Conservation (phyloP, 768 basidiomycete genomes). For the Piloderma croceum region DNA sequence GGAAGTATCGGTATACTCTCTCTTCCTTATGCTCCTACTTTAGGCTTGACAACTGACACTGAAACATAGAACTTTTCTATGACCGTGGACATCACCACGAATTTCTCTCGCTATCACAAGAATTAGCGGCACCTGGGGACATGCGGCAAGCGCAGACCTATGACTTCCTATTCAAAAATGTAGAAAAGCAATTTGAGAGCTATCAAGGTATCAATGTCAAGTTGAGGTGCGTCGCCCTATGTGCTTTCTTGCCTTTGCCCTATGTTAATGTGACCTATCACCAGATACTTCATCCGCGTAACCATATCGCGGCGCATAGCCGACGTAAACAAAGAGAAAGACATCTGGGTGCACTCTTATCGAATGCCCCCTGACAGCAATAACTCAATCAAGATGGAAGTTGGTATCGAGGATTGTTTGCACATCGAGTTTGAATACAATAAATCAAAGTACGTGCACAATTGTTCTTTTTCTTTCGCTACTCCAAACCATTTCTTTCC, state of each 20-base stretch:
- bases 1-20: slow-evolving; percentile 74
- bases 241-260: not conserved
- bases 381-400: slow-evolving; percentile 99
- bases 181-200: slow-evolving; percentile 98
- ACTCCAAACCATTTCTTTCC: not conserved
- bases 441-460: slow-evolving; percentile 95
- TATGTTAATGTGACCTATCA: slow-evolving; percentile 9
- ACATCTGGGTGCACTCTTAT: slow-evolving; percentile 97
- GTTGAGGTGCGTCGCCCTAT: slow-evolving; percentile 57
- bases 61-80: slow-evolving; percentile 77
- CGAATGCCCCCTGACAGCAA: slow-evolving; percentile 98
- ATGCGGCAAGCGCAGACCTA: slow-evolving; percentile 95
- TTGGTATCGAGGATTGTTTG: slow-evolving; percentile 97
- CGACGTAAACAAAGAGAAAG: slow-evolving; percentile 88
- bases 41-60: slow-evolving; percentile 1
- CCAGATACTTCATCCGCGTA: slow-evolving; percentile 88
- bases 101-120: slow-evolving; percentile 92
- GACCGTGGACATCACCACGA: slow-evolving; percentile 98
- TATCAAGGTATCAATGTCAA: slow-evolving; percentile 99
- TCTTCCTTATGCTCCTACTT: slow-evolving; percentile 2
- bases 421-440: slow-evolving; percentile 99
- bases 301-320: slow-evolving; percentile 89
- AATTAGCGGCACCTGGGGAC: slow-evolving; percentile 93
- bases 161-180: slow-evolving; percentile 97
- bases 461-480: not conserved